Conservation (phyloP, 1,284 basidiomycete genomes). For the Leccinum solheimii region DNA sequence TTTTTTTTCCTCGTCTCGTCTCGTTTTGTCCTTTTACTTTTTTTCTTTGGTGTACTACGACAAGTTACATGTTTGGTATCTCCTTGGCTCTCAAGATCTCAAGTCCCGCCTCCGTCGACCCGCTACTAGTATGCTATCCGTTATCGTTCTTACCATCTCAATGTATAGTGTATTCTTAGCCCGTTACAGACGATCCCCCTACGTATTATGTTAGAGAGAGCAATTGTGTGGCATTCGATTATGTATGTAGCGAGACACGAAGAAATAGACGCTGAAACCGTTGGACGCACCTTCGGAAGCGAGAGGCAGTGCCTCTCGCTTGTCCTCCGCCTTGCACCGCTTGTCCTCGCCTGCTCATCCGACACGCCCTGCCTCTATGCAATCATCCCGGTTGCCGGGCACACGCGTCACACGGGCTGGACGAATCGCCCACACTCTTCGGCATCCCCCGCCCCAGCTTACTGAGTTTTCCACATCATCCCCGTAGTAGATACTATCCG, state of each 20-base stretch:
- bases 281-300: no score
- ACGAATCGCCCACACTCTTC: no score
- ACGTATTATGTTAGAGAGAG: not conserved
- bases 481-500: no score
- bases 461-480: no score
- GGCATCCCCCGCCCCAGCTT: no score
- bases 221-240: not conserved
- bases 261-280: not conserved
- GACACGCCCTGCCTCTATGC: no score
- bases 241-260: not conserved
- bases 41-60: not conserved
- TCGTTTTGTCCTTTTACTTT: slow-evolving; percentile 15
- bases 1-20: slow-evolving; percentile 10
- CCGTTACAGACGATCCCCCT: not conserved
- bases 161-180: not conserved
- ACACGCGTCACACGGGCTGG: no score
- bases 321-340: no score
- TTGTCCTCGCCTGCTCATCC: no score
- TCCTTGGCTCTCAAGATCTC: not conserved
- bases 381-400: no score
- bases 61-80: not conserved
- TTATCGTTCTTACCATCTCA: not conserved
- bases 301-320: no score
- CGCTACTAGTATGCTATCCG: not conserved
- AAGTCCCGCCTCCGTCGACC: not conserved